A percentile compares a stretch with the other conserved stretches of the same genome.
Conservation (phyloP, 352 stramenopile genomes). For the Globisporangium lucens region DNA sequence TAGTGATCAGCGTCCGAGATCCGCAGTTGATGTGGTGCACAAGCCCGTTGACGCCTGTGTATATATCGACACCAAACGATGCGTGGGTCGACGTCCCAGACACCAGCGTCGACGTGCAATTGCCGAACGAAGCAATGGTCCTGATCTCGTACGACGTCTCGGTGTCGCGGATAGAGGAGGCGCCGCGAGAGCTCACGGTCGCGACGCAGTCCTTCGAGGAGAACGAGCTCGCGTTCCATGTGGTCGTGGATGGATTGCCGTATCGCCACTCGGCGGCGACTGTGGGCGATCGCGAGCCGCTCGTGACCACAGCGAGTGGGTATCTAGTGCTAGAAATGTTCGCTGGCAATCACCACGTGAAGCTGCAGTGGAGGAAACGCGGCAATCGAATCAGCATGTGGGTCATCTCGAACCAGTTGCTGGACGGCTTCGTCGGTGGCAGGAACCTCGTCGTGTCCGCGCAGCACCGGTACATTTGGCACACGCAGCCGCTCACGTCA, state of each 20-base stretch:
- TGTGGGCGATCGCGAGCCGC: constrained; percentile 54
- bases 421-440: constrained; percentile 70
- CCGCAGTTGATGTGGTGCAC: constrained; percentile 66
- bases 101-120: constrained; percentile 43
- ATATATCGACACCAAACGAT: constrained; percentile 27
- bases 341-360: constrained; percentile 41
- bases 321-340: constrained; percentile 55
- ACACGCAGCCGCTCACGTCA: constrained; percentile 47
- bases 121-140: constrained; percentile 56
- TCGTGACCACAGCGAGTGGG: constrained; percentile 51
- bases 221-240: constrained; percentile 62
- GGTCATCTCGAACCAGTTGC: constrained; percentile 50
- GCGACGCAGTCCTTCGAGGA: constrained; percentile 15
- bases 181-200: constrained; percentile 7
- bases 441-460: constrained; percentile 59
- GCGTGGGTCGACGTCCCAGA: constrained; percentile 58
- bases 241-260: constrained; percentile 45
- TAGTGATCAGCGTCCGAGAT: constrained; percentile 17
- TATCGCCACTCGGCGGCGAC: constrained; percentile 69
- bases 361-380: constrained; percentile 73
- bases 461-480: constrained; percentile 68
- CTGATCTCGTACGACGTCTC: constrained; percentile 71
- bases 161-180: constrained; percentile 39
- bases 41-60: constrained; percentile 45
- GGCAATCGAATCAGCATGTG: constrained; percentile 47